Base-by-base conservation (phyloP, 257 asterid genomes). In the Lycium barbarum region DNA sequence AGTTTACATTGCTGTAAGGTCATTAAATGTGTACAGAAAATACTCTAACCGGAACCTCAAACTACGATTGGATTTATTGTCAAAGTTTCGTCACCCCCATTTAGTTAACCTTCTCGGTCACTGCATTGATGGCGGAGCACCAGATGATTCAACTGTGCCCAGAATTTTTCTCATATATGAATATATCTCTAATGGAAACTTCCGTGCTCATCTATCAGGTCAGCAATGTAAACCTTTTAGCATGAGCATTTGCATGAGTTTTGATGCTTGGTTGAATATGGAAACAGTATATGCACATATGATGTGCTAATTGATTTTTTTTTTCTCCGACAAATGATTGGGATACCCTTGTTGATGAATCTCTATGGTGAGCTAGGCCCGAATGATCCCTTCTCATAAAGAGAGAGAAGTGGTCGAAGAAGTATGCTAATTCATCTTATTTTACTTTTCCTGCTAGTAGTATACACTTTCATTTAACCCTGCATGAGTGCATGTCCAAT, bases 51-150 rank as follows among this genome's bases (percentile, higher is more conserved):
- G 90, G 87, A 95, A 95, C 91, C 94, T 96, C 82, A 91, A 85
- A 87, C 84, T 88, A 86, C 92, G 95, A 88, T 90, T 95, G 88
- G 98, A 95, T 91, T 88, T 93, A 88, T 95, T 96, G 51, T 93
- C 97, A 18, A 96, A 95, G 93, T 93, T 96, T 84, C 93, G 84
- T n/a, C 98, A 96, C 84, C 98, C 98, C 38, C 91, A 96, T 89
- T 89, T 96, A 87, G 98, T 93, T 84, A 87, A 84, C 86, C 92
- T 91, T 84, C 89, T 95, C 22, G 99, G 99, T 79, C 94, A 93
- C 89, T 96, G 98, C 90, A 91, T 93, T 53, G 95, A 93, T 86
- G 95, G 88, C 20, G 91, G 93, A 81, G 80, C 83, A 83, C 95
- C 90, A 81, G 98, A 95, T 26, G 97, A 96, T n/a, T 85, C 94